Base-by-base conservation (phyloP, 352 stramenopile genomes). In the Phytophthora gonapodyides region DNA sequence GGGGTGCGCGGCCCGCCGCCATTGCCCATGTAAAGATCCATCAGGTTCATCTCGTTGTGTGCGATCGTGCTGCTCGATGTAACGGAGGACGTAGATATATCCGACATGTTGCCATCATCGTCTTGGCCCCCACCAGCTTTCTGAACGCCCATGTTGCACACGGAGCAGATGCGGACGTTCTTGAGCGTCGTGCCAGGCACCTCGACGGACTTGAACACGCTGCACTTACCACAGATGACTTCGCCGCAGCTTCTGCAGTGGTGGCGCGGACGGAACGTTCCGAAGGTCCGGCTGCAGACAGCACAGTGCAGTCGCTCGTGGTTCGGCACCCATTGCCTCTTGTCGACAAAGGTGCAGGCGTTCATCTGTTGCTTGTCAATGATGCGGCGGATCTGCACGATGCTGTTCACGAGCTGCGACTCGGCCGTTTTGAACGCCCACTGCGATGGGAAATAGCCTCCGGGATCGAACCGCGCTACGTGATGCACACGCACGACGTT, bases 301-400 rank as follows among this genome's bases (percentile, higher is more conserved):
- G 72, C 80, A 51, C 87, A 96, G 64, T 86, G 74, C 38, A 77
- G 67, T 27, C 86, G 82, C 63, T 80, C 75, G 53, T 84, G 71
- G 69, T 92, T 89, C 52, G 86, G 80, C 35, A 95, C 81, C 86
- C 86, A 95, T 56, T 89, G 84, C 55, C 73, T 71, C 63, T 88
- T 86, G 66, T 92, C 83, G n/a, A 95, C 76, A 37, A 93, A 91
- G 41, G 80, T 88, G 69, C 85, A 93, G 11, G 80, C 73, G 46
- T 88, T 92, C 83, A 94, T 93, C 62, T 94, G 85, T 60, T 91
- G 82, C 68, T 91, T 93, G 64, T 94, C 85, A 45, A 94, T 76
- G 56, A 94, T 80, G 30, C 86, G 80, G 31, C 82, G 78, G 57
- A 93, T 73, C 69, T 95, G 86, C 53, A 90, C 76, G 58, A 95